phyloP scores from a whole-genome alignment of 2,329 filamentous ascomycete genomes.

The Cercospora beticola region DNA sequence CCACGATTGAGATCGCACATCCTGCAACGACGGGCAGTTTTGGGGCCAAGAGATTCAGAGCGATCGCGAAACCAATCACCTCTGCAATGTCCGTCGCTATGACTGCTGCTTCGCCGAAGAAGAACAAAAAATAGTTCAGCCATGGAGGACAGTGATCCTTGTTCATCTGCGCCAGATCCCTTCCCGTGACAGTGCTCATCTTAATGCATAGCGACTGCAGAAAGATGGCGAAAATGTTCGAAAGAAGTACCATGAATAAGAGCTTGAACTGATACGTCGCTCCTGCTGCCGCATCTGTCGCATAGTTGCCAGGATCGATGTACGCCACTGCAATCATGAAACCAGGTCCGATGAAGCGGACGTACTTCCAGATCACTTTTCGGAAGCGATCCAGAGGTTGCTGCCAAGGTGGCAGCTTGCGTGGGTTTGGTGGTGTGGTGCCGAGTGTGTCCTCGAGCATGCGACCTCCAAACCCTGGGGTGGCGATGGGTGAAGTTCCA shows the following conservation, averaged over 20 bases:
- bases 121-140: slow-evolving; percentile 55
- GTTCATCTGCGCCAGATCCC: slow-evolving; percentile 52
- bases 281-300: slow-evolving; percentile 68
- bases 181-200: slow-evolving; percentile 52
- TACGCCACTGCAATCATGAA: slow-evolving; percentile 59
- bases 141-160: slow-evolving; percentile 52
- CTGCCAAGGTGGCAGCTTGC: slow-evolving; percentile 24
- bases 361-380: slow-evolving; percentile 45
- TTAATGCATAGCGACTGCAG: slow-evolving; percentile 66
- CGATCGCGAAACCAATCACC: slow-evolving; percentile 70
- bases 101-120: slow-evolving; percentile 57
- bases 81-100: slow-evolving; percentile 61
- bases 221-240: slow-evolving; percentile 70
- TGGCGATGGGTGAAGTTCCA: slow-evolving; percentile 22
- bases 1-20: slow-evolving; percentile 66
- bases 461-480: slow-evolving; percentile 25
- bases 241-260: slow-evolving; percentile 67
- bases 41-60: slow-evolving; percentile 61
- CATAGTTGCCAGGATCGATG: slow-evolving; percentile 61
- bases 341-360: slow-evolving; percentile 63
- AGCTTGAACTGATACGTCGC: slow-evolving; percentile 64
- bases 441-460: slow-evolving; percentile 30
- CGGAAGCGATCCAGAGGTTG: slow-evolving; percentile 21
- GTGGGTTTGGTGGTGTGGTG: slow-evolving; percentile 22
- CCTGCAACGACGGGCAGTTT: slow-evolving; percentile 65